Percentiles rank a stretch among this genome's conserved stretches.
phyloP scores from a whole-genome alignment of 2,329 filamentous ascomycete species.

The Huntiella abstrusa region DNA sequence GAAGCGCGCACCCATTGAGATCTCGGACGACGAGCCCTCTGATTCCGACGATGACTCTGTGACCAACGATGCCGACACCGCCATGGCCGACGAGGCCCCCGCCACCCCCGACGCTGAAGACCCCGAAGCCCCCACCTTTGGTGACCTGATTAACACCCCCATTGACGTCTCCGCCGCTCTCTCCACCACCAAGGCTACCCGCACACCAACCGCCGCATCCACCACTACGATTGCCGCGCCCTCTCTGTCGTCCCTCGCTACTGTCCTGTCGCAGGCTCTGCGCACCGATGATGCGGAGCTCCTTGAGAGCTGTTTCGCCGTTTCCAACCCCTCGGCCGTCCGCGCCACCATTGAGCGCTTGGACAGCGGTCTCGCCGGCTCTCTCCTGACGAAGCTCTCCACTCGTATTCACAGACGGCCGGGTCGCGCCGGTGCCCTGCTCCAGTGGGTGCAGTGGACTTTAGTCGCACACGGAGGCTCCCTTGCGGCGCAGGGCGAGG shows the following conservation, averaged over 20 bases:
- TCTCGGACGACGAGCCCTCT: slow-evolving; percentile 35
- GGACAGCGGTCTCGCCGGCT: slow-evolving; percentile 64
- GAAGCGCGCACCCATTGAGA: slow-evolving; percentile 30
- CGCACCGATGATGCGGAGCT: slow-evolving; percentile 79
- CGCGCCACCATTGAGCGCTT: slow-evolving; percentile 79
- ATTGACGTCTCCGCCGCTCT: slow-evolving; percentile 53
- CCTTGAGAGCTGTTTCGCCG: slow-evolving; percentile 80
- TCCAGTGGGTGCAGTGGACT: slow-evolving; percentile 93
- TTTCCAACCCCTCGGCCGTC: slow-evolving; percentile 56
- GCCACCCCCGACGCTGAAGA: slow-evolving; percentile 14
- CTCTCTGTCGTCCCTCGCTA: slow-evolving; percentile 65
- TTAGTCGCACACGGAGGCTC: slow-evolving; percentile 83
- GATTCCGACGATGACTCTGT: slow-evolving; percentile 25
- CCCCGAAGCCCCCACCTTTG: slow-evolving; percentile 51
- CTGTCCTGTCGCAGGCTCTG: slow-evolving; percentile 83
- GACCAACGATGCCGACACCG: slow-evolving; percentile 20
- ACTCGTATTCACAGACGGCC: slow-evolving; percentile 74
- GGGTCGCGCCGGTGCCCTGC: slow-evolving; percentile 72
- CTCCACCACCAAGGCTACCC: slow-evolving; percentile 17
- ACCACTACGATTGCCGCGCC: slow-evolving; percentile 37
- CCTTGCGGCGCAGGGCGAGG: slow-evolving; percentile 66
- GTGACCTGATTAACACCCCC: slow-evolving; percentile 58
- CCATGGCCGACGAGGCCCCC: slow-evolving; percentile 13
- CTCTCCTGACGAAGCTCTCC: slow-evolving; percentile 65
- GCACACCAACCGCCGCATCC: slow-evolving; percentile 18